Conservation (phyloP, 2,329 filamentous ascomycete species). For the Fusarium falciforme region DNA sequence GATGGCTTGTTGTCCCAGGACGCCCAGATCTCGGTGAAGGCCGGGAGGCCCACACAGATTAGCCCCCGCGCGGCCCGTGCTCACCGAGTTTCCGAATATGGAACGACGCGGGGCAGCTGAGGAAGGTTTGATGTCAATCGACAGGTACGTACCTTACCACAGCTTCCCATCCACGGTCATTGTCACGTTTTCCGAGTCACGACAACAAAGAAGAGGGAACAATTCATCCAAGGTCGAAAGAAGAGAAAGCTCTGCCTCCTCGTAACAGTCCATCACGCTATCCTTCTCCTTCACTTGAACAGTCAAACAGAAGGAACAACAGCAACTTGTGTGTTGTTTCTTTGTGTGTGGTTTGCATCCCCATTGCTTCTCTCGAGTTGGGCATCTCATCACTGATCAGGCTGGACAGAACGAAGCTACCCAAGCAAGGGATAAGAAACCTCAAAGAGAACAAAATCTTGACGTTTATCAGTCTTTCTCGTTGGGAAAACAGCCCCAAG, state of each 20-base stretch:
- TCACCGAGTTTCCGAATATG: constrained; percentile 12
- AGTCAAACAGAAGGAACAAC: not conserved
- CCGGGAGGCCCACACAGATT: not conserved
- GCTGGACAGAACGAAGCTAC: not conserved
- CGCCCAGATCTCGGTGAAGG: constrained; percentile 8
- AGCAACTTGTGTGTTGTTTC: not conserved
- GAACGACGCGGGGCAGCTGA: not conserved
- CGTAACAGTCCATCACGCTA: not conserved
- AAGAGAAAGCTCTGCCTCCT: not conserved
- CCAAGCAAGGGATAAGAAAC: not conserved
- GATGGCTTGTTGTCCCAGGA: not conserved
- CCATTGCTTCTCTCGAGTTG: not conserved
- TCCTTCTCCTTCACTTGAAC: not conserved
- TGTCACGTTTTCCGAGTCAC: not conserved
- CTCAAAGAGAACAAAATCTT: not conserved
- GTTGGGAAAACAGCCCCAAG: not conserved
- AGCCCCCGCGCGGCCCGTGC: not conserved
- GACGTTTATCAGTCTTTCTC: not conserved
- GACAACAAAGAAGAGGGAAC: constrained; percentile 15
- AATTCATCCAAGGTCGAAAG: not conserved
- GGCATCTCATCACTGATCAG: not conserved
- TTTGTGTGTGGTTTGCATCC: not conserved
- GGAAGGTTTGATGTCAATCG: not conserved
- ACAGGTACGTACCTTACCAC: not conserved
- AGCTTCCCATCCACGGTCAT: not conserved